phyloP scores from a whole-genome alignment of 768 basidiomycete genomes.

The Panus rudis region DNA sequence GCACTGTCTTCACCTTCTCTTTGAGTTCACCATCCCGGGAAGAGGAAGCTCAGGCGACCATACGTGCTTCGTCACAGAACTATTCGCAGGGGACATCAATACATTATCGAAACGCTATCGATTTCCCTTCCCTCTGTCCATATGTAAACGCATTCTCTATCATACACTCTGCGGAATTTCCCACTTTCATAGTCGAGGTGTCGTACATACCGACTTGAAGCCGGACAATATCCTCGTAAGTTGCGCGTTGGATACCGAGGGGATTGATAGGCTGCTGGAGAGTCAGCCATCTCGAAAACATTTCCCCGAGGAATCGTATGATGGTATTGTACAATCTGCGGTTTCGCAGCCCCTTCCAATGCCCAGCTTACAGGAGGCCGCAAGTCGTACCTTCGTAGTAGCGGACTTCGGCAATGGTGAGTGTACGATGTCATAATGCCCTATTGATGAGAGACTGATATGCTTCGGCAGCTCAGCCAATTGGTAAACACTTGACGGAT shows the following conservation, averaged over 20 bases:
- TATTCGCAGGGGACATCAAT: not conserved
- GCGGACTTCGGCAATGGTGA: not conserved
- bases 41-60: not conserved
- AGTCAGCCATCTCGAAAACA: not conserved
- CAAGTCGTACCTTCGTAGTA: not conserved
- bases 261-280: not conserved
- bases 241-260: not conserved
- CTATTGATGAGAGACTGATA: too few relatives aligned
- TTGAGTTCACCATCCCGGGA: not conserved
- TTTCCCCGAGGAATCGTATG: not conserved
- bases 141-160: not conserved
- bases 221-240: not conserved
- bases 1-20: not conserved
- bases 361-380: not conserved
- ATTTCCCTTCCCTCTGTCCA: not conserved
- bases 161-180: not conserved
- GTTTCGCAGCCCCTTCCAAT: slow-evolving; percentile 1
- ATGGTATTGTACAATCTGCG: not conserved
- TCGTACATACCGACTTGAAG: slow-evolving; percentile 1
- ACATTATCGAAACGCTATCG: too few relatives aligned
- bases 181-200: not conserved
- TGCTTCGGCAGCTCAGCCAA: too few relatives aligned
- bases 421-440: too few relatives aligned
- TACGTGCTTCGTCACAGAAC: not conserved
- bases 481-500: too few relatives aligned